Base-by-base conservation (phyloP, 148 eudicot genomes). In the Nepenthes mirabilis region DNA sequence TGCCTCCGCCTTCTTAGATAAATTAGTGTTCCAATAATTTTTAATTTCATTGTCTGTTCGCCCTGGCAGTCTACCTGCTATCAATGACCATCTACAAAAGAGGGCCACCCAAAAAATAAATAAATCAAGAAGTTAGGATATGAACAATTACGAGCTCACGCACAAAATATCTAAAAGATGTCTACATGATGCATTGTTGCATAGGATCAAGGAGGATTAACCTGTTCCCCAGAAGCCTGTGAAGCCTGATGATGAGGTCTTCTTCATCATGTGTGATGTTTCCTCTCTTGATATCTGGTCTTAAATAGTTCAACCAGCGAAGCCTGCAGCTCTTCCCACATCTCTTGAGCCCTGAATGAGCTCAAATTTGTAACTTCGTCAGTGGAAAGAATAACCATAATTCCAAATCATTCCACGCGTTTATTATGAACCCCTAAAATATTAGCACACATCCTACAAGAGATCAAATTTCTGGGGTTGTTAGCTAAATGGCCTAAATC, bases 1-100 rank as follows among this genome's bases (percentile, higher is more conserved):
- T 34, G 3, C 7, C 45, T 36, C 13, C 1, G 3, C 35, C 33
- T 55, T 69, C 72, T 69, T 69, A 11, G 67, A 62, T 36, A 69
- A 32, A 10, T 70, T 70, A 33, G 64, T 70, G 68, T 70, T 64
- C 73, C 73, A 70, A 37, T 58, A 64, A 34, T 70, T 70, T 49
- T 70, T 70, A 11, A 70, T 70, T 58, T 70, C 73, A 70, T 70
- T 70, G 68, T 70, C 73, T 53, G 73, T 70, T 64, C 73, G 73
- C n/a, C 72, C 72, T 0, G 72, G 72, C 10, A 69, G 50, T 57
- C 72, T 69, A 36, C 72, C 67, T 9, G 67, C 73, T 43, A 70
- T 70, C 14, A 70, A 56, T 9, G 73, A 70, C 73, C 73, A 70
- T 33, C 73, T 70, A 37, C 52, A 49, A 11, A 40, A 40, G 8